These are phyloP conservation scores for Starmerella lactis-condensi DNA, from an alignment of 805 yeast species.

Conservation along the genomic window DNA sequence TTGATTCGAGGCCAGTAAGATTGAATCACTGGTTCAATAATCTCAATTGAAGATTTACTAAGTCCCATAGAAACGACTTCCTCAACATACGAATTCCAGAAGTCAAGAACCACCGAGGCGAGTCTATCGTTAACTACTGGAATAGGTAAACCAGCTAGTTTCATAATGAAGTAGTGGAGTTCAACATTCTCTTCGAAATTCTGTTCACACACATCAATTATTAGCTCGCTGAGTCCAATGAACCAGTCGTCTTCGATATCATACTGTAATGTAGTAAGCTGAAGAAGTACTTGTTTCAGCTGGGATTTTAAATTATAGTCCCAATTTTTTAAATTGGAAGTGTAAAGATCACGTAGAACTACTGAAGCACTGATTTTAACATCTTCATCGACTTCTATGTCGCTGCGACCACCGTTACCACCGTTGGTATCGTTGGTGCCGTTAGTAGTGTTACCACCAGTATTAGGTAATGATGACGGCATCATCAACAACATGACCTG, in stretches of 20 bases:
- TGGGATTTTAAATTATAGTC: conserved; percentile 5
- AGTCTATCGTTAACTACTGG: conserved; percentile 19
- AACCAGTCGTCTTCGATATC: conserved; percentile 8
- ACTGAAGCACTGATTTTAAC: conserved; percentile 7
- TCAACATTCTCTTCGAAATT: conserved; percentile 6
- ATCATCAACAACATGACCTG: conserved; percentile 5
- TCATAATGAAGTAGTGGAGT: conserved; percentile 9
- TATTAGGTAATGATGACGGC: too few species aligned
- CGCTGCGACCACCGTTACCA: too few species aligned
- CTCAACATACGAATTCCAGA: conserved; percentile 22
- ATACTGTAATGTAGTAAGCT: too few species aligned
- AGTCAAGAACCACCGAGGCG: conserved; percentile 19
- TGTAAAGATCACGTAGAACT: conserved; percentile 11
- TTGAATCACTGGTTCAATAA: conserved; percentile 26
- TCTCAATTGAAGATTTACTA: conserved; percentile 18
- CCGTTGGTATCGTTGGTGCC: too few species aligned
- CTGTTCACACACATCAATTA: conserved; percentile 10
- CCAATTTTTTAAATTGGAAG: conserved; percentile 9
- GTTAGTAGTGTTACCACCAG: too few species aligned
- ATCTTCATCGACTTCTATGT: too few species aligned
- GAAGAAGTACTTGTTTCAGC: conserved; percentile 4
- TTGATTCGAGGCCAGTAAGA: conserved; percentile 56
- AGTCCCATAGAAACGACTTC: conserved; percentile 19
- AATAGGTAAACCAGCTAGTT: conserved; percentile 8
- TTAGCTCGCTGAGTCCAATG: conserved; percentile 11